Percentiles rank a stretch among this genome's conserved stretches.
phyloP scores from a whole-genome alignment of 768 basidiomycete genomes.

The Sutorius australiensis region DNA sequence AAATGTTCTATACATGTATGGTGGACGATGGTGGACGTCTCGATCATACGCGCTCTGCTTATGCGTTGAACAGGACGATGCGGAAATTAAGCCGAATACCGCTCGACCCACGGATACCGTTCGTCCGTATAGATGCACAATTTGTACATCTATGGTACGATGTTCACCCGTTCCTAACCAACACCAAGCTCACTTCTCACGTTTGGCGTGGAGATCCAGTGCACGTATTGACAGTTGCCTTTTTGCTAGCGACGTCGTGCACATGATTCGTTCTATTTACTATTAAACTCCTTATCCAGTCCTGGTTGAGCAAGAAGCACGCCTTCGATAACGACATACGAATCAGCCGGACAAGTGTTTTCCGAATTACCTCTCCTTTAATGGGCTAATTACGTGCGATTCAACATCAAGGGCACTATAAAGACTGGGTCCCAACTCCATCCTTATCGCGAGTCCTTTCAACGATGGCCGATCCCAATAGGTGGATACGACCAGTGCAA shows the following conservation, averaged over 20 bases:
- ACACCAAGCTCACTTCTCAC: no score
- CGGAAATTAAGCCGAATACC: not conserved
- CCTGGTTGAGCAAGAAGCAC: not conserved
- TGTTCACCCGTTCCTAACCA: no score
- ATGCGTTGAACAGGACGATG: conserved; percentile 5
- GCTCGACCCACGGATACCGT: conserved; percentile 9
- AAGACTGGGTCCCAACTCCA: not conserved
- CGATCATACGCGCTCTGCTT: conserved; percentile 7
- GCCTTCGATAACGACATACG: not conserved
- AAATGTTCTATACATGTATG: conserved; percentile 2
- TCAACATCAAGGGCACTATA: not conserved
- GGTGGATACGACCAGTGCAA: not conserved
- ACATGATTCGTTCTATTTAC: not conserved
- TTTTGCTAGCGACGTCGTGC: not conserved
- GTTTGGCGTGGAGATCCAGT: no score
- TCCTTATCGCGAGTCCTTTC: not conserved
- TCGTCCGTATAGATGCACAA: conserved; percentile 11
- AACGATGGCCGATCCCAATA: conserved; percentile 25
- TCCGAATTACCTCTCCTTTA: not conserved
- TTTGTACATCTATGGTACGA: no score
- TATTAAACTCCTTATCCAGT: not conserved
- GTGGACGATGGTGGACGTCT: not conserved
- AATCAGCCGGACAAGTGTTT: not conserved
- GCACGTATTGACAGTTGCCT: no score
- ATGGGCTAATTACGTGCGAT: not conserved